Evolutionary conservation across 495 filamentous ascomycete species (phyloP).

Genomic region (Cladorrhinum samala): DNA sequence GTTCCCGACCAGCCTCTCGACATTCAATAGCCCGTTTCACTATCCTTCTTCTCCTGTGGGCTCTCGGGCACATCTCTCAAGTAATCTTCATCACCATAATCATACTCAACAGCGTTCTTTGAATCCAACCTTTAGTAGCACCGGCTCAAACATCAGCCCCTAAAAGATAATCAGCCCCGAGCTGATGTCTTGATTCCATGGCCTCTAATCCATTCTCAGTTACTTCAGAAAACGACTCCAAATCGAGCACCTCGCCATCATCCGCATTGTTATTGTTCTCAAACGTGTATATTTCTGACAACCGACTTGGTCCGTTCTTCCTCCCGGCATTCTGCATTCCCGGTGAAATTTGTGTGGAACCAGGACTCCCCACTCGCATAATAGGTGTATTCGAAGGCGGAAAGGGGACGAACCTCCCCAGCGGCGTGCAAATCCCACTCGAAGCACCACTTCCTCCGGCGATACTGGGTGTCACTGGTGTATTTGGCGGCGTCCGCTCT

Average conservation of each 20-base stretch:
- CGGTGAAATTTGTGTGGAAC: background rate
- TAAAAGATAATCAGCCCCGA: background rate
- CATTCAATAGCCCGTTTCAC: background rate
- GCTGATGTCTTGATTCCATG: background rate
- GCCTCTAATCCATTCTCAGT: background rate
- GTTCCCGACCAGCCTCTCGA: background rate
- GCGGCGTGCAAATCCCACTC: background rate
- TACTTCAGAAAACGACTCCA: constrained; percentile 1
- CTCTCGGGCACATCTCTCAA: background rate
- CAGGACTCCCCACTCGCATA: background rate
- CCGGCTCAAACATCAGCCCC: background rate
- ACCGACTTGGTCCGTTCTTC: background rate
- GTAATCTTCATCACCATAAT: background rate
- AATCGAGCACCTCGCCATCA: background rate
- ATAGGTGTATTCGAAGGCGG: constrained; percentile 12
- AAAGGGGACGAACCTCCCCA: constrained; percentile 6
- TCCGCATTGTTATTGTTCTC: background rate
- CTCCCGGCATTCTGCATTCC: background rate
- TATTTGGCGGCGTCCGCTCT: background rate
- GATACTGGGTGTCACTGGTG: constrained; percentile 1
- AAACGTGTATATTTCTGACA: constrained; percentile 2
- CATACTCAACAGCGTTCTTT: constrained; percentile 1
- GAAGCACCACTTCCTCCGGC: constrained; percentile 1
- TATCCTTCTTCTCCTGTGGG: background rate
- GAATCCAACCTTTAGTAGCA: background rate